Evolutionary conservation across 2,329 filamentous ascomycete genomes (phyloP), one percentile per base, ranked within the genome.

Genomic region (Colletotrichum limetticola): DNA sequence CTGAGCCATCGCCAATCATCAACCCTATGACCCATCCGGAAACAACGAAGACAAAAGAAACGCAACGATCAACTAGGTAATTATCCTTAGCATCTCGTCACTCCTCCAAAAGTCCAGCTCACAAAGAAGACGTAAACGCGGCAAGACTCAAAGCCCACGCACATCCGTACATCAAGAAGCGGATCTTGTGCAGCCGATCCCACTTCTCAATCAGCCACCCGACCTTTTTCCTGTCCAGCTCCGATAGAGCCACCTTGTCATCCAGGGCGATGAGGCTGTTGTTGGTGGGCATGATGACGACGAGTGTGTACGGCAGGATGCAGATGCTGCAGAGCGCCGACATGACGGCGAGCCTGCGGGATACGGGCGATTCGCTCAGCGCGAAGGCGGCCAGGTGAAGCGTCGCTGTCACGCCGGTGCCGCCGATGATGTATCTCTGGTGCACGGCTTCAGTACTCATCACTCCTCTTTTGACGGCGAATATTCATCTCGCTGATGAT

Each of bases 201-300:
- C 60, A 63, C 28, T 63, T 63, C 60, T 63, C 46, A 35, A 63
- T 63, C 60, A 63, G 3, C 60, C 32, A 52, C 8, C 60, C 60
- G 5, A 24, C 30, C 46, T 63, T 63, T 24, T 42, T 63, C 46
- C 60, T 63, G n/a, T 63, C 60, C 42, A 53, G 14, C 60, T 63
- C 60, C 6, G 60, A 63, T n/a, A 63, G 46, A 8, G 60, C 60
- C n/a, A 63, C 60, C 28, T 63, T 63, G 60, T 63, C 60, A 28
- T 63, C 60, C n/a, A 63, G 60, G 9, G 60, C 16, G 14, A 63
- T 53, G 46, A 63, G 46, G 1, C 42, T 30, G n/a, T 63, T 53
- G 60, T 63, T 63, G 14, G 46, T 63, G 42, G 60, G 60, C 46
- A 63, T 53, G 46, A 63, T 53, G 7, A 32, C 46, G 26, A 63